Conservation (phyloP, 202 grass and related monocot species). For the Digitaria exilis region DNA sequence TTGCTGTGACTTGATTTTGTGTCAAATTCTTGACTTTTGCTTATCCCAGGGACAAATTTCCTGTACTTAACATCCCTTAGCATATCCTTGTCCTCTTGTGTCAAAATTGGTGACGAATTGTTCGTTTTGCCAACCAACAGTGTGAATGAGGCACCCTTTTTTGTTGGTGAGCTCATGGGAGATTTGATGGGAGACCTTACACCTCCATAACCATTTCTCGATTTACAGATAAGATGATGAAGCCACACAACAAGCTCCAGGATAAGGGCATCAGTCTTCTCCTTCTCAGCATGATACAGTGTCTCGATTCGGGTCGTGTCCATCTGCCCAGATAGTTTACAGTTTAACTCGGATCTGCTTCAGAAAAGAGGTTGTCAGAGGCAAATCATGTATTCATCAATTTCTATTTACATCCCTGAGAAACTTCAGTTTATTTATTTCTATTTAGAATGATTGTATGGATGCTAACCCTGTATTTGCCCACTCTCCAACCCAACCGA, state of each 20-base stretch:
- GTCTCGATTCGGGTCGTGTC: slow-evolving; percentile 81
- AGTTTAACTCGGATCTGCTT: slow-evolving; percentile 70
- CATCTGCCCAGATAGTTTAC: slow-evolving; percentile 60
- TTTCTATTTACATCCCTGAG: slow-evolving; percentile 26
- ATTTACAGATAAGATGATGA: slow-evolving; percentile 85
- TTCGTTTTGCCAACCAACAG: slow-evolving; percentile 31
- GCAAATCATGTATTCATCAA: slow-evolving; percentile 20
- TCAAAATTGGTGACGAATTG: slow-evolving; percentile 55
- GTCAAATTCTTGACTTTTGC: slow-evolving; percentile 93
- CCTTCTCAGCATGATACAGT: slow-evolving; percentile 87
- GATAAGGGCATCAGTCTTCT: slow-evolving; percentile 72
- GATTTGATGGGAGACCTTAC: slow-evolving; percentile 88
- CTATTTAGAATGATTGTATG: slow-evolving; percentile 31
- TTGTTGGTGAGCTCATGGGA: slow-evolving; percentile 63
- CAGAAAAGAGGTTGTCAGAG: slow-evolving; percentile 18
- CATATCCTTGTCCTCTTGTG: slow-evolving; percentile 90
- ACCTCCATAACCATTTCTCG: slow-evolving; percentile 58
- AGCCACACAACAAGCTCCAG: slow-evolving; percentile 89
- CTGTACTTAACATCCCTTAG: slow-evolving; percentile 73
- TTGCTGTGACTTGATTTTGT: slow-evolving; percentile 57
- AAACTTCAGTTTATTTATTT: slow-evolving; percentile 32
- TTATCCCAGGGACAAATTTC: slow-evolving; percentile 79
- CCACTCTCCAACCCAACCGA: slow-evolving; percentile 98
- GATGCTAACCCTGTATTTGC: slow-evolving; percentile 76
- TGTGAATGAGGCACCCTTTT: slow-evolving; percentile 37